phyloP scores from a whole-genome alignment of 768 basidiomycete genomes.

The Leucocoprinus sp. region DNA sequence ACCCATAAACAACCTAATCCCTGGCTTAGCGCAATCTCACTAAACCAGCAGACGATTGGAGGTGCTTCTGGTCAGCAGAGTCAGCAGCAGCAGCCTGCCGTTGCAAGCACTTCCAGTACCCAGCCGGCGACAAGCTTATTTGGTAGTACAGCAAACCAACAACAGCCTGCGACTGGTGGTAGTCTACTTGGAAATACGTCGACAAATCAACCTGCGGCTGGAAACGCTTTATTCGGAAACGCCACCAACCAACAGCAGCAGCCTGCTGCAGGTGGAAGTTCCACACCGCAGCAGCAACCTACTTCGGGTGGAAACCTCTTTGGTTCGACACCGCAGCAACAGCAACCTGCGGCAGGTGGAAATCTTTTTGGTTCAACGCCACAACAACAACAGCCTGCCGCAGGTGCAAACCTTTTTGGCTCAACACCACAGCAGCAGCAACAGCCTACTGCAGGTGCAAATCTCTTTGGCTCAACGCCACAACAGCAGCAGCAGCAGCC shows the following conservation, averaged over 20 bases:
- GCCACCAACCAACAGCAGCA: constrained; percentile 11
- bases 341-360: constrained; percentile 15
- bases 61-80: constrained; percentile 20
- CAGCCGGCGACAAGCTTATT: constrained; percentile 17
- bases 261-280: constrained; percentile 17
- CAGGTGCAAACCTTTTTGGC: constrained; percentile 19
- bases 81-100: constrained; percentile 12
- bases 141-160: constrained; percentile 15
- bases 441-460: constrained; percentile 14
- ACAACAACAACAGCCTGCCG: constrained; percentile 23
- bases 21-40: constrained; percentile 12
- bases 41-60: constrained; percentile 13
- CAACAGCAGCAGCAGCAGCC: constrained; percentile 19
- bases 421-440: constrained; percentile 15
- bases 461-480: constrained; percentile 26
- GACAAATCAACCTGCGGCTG: constrained; percentile 19
- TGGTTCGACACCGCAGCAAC: constrained; percentile 20
- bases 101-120: constrained; percentile 8
- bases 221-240: constrained; percentile 26
- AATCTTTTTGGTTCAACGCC: constrained; percentile 27
- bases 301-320: constrained; percentile 23
- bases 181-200: constrained; percentile 25
- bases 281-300: constrained; percentile 16
- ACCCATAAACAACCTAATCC: constrained; percentile 21
- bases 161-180: constrained; percentile 15